Conservation (phyloP, 1,284 basidiomycete species). For the Paramarasmius palmivorus region DNA sequence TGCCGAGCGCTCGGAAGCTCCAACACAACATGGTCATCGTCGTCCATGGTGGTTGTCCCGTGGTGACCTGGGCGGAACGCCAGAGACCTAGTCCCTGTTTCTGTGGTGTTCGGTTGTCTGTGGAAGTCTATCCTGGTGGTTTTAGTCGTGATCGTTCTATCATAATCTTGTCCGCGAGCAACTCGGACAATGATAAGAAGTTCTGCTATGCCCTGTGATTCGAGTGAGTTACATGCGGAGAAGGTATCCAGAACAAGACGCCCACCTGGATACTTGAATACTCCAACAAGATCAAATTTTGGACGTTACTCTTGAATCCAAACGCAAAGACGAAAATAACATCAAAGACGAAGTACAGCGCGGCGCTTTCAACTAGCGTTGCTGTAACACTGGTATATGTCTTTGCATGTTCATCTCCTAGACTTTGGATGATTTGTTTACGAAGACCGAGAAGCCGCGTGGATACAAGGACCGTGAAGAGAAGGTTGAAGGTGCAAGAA, state of each 20-base stretch:
- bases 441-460: slow-evolving; percentile 24
- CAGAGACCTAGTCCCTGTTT: no score
- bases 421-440: slow-evolving; percentile 12
- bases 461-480: slow-evolving; percentile 29
- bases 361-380: slow-evolving; percentile 20
- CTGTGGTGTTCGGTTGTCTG: no score
- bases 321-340: slow-evolving; percentile 19
- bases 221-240: no score
- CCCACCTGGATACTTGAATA: slow-evolving; percentile 18
- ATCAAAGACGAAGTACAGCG: slow-evolving; percentile 19
- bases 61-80: no score
- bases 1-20: no score
- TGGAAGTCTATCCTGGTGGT: no score
- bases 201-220: slow-evolving; percentile 30
- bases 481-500: slow-evolving; percentile 25
- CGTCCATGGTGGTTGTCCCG: no score
- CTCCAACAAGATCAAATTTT: slow-evolving; percentile 17
- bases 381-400: slow-evolving; percentile 21
- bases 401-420: slow-evolving; percentile 22
- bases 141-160: background rate
- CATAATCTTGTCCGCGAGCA: slow-evolving; percentile 15
- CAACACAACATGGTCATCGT: no score
- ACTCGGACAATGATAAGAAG: slow-evolving; percentile 31
- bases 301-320: slow-evolving; percentile 13
- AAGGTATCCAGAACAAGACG: no score